These are phyloP conservation scores for Sphagnurus paluster DNA, from an alignment of 1,284 basidiomycete species.

Conservation along the genomic window DNA sequence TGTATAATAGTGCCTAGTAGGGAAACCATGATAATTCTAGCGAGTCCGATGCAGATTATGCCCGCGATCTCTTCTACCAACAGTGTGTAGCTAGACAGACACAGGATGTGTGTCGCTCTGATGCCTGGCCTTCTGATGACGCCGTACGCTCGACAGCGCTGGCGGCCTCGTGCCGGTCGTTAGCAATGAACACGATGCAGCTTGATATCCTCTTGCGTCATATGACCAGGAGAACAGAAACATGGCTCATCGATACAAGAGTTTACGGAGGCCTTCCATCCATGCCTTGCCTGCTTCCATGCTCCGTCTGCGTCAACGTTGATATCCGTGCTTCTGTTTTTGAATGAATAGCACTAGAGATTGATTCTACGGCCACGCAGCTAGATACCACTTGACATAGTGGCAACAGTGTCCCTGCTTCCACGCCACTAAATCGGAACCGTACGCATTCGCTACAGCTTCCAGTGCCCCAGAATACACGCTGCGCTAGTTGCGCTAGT, in stretches of 20 bases:
- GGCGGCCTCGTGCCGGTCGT: slow-evolving; percentile 12
- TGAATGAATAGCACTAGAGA: neutral
- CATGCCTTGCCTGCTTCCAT: neutral
- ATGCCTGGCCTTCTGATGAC: neutral
- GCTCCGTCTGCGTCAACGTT: slow-evolving; percentile 2
- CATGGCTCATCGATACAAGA: slow-evolving; percentile 13
- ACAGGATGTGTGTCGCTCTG: neutral
- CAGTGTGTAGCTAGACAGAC: neutral
- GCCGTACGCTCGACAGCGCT: slow-evolving; percentile 1
- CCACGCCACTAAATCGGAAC: slow-evolving; percentile 11
- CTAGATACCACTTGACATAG: neutral
- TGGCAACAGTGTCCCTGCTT: neutral
- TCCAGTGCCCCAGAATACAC: slow-evolving; percentile 1
- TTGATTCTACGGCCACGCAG: slow-evolving; percentile 2
- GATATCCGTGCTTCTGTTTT: slow-evolving; percentile 4
- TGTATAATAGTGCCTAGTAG: slow-evolving; percentile 13
- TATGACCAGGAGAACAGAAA: slow-evolving; percentile 12
- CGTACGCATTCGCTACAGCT: no score
- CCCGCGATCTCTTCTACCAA: neutral
- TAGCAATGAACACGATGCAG: slow-evolving; percentile 10
- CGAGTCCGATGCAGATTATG: neutral
- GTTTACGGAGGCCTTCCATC: neutral
- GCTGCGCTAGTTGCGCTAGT: no score
- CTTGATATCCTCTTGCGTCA: slow-evolving; percentile 7
- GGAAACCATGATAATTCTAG: slow-evolving; percentile 6